A percentile compares a stretch with the other conserved stretches of the same genome.
Conservation (phyloP, 129 eudicot genomes). For the Calendula officinalis region DNA sequence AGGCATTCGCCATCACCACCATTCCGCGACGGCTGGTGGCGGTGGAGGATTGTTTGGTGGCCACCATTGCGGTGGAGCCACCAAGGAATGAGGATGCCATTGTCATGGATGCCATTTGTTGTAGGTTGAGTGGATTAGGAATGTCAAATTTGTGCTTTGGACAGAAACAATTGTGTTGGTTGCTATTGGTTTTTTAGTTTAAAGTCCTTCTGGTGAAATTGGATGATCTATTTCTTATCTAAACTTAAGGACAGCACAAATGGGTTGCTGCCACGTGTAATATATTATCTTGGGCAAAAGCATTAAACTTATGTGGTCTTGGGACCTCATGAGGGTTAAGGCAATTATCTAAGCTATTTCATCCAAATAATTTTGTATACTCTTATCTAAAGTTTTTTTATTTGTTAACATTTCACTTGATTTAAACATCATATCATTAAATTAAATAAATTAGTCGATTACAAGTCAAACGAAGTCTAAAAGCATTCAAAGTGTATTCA, state of each 20-base stretch:
- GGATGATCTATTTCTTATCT: constrained; percentile 57
- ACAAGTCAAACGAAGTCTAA: too few relatives aligned
- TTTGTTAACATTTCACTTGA: too few relatives aligned
- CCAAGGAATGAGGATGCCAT: constrained; percentile 70
- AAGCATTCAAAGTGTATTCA: too few relatives aligned
- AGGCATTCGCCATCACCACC: constrained; percentile 49
- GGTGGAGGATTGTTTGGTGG: constrained; percentile 38
- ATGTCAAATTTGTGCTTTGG: constrained; percentile 8
- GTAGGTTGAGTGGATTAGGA: constrained; percentile 17
- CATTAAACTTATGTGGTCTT: constrained; percentile 30
- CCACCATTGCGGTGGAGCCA: constrained; percentile 40
- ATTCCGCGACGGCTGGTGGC: constrained; percentile 42
- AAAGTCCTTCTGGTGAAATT: constrained; percentile 21
- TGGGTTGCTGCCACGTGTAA: constrained; percentile 48
- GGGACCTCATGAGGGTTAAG: neutral
- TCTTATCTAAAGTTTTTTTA: too few relatives aligned
- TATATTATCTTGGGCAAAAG: constrained; percentile 33
- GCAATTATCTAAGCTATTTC: too few relatives aligned
- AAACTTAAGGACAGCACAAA: constrained; percentile 26
- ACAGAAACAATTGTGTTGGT: constrained; percentile 9
- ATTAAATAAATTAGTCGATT: too few relatives aligned
- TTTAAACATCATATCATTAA: too few relatives aligned
- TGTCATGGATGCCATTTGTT: constrained; percentile 73
- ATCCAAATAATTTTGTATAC: too few relatives aligned
- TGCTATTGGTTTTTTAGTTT: constrained; percentile 25